Evolutionary conservation across 768 basidiomycete species (phyloP).

Genomic region (Hortiboletus campestris): DNA sequence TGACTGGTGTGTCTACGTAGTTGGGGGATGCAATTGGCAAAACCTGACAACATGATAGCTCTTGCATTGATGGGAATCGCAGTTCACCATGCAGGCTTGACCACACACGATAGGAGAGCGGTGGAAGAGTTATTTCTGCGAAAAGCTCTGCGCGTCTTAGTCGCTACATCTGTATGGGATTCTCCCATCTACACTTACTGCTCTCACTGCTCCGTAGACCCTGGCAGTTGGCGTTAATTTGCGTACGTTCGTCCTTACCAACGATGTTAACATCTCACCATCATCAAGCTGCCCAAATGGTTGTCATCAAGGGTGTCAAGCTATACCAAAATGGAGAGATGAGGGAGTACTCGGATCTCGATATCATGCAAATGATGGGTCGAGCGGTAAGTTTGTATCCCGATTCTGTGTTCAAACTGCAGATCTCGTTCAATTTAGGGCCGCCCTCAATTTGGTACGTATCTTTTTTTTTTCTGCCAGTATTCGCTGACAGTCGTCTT

Average conservation of each 20-base stretch:
- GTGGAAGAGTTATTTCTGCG: conserved; percentile 74
- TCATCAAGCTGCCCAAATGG: conserved; percentile 79
- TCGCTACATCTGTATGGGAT: conserved; percentile 76
- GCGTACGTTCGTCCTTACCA: conserved; percentile 47
- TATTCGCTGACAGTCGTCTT: conserved; percentile 1
- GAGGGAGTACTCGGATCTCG: conserved; percentile 87
- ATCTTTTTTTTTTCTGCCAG: background rate
- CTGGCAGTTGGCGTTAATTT: conserved; percentile 96
- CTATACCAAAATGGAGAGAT: conserved; percentile 67
- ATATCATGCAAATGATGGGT: conserved; percentile 95
- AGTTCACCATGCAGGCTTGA: conserved; percentile 89
- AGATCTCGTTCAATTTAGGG: conserved; percentile 47
- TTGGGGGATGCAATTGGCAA: background rate
- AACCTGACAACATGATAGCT: conserved; percentile 36
- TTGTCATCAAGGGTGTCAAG: conserved; percentile 89
- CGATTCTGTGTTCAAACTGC: background rate
- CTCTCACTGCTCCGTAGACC: conserved; percentile 52
- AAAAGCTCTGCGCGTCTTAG: conserved; percentile 61
- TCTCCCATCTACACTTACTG: background rate
- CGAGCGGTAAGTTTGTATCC: conserved; percentile 60
- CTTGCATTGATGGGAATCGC: conserved; percentile 77
- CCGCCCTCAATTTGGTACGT: conserved; percentile 82
- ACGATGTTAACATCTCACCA: background rate
- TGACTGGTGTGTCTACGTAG: conserved; percentile 39
- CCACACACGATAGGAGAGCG: conserved; percentile 63